Base-by-base conservation (phyloP, 768 basidiomycete species). In the Harrya chromipes region DNA sequence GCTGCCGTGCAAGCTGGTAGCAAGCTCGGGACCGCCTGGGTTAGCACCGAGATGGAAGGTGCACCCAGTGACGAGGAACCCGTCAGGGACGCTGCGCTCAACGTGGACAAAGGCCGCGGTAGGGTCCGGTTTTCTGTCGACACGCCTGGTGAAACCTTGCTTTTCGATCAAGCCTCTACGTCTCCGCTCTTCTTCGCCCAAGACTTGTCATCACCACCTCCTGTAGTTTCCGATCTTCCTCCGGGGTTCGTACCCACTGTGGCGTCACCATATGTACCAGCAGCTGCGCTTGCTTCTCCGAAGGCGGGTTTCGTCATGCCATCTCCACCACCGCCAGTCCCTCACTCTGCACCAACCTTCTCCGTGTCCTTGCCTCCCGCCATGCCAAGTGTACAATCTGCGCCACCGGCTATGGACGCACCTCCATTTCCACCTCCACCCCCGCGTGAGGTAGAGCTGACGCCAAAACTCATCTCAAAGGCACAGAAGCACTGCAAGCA, bases 401-500 rank as follows among this genome's bases (percentile, higher is more conserved):
- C 46, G 20, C 48, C 47, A 0, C 43, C 41, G 11, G 12, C 33
- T 27, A 40, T 52, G 19, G 54, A 50, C 5, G 36, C 43, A 8
- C 60, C 57, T 34, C 24, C 61, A 46, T 64, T 58, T 31, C 61
- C 61, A 16, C 51, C 55, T 9, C 59, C 61, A 38, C 54, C 61
- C 12, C 46, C 55, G 44, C 47, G 56, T 19, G 43, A 63, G 16
- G 46, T 50, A 19, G 83, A 84, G 27, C 68, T 93, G 40, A 81
- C 87, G 1, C 82, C 87, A 4, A 72, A 72, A 45, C 63, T 83
- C 46, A 78, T 97, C 21, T 75, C 84, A 17, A 82, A 85, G 54
- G 82, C 81, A 13, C 94, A 99, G 75, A 97, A 90, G 64, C 93
- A 94, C 59, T 93, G 93, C 58, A 79, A 81, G 46, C 97, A 87